Percentiles rank a stretch among this genome's conserved stretches.
Evolutionary conservation across 2,329 filamentous ascomycete genomes (phyloP).

Genomic region (Pyrenochaeta sp.): DNA sequence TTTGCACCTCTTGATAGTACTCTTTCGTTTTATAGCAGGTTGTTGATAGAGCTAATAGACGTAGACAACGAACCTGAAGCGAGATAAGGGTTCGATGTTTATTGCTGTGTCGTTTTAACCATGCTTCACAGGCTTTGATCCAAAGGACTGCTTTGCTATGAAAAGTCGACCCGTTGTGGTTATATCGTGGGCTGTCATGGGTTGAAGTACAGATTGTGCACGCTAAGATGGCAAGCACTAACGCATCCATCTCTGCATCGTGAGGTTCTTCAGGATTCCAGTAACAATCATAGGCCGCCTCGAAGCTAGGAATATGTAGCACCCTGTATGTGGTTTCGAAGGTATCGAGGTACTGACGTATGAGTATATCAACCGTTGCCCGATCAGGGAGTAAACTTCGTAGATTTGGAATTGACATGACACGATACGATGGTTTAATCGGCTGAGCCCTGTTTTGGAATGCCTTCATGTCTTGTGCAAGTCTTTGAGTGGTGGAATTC

Average conservation of each 20-base stretch:
- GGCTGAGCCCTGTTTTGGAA: slow-evolving; percentile 21
- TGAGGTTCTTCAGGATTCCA: slow-evolving; percentile 50
- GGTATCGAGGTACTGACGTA: slow-evolving; percentile 56
- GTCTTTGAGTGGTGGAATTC: slow-evolving; percentile 30
- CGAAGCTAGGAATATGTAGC: slow-evolving; percentile 61
- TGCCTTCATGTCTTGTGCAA: slow-evolving; percentile 32
- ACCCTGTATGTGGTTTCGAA: slow-evolving; percentile 62
- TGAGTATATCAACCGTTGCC: slow-evolving; percentile 51
- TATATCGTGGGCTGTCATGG: slow-evolving; percentile 38
- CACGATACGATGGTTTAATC: slow-evolving; percentile 5
- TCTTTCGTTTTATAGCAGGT: slow-evolving; percentile 54
- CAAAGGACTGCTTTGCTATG: slow-evolving; percentile 48
- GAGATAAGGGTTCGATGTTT: slow-evolving; percentile 60
- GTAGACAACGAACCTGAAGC: slow-evolving; percentile 59
- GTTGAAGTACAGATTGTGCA: slow-evolving; percentile 47
- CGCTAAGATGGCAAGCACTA: slow-evolving; percentile 50
- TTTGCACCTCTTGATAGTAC: slow-evolving; percentile 29
- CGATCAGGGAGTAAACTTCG: slow-evolving; percentile 44
- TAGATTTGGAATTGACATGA: slow-evolving; percentile 16
- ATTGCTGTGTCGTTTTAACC: slow-evolving; percentile 56
- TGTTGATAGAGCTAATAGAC: slow-evolving; percentile 57
- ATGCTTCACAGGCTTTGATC: slow-evolving; percentile 51
- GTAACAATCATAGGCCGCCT: slow-evolving; percentile 55
- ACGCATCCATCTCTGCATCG: slow-evolving; percentile 44
- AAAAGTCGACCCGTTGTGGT: slow-evolving; percentile 49